Evolutionary conservation across 2,329 filamentous ascomycete species (phyloP), one percentile per base, ranked within the genome.

Genomic region (Moelleriella libera): DNA sequence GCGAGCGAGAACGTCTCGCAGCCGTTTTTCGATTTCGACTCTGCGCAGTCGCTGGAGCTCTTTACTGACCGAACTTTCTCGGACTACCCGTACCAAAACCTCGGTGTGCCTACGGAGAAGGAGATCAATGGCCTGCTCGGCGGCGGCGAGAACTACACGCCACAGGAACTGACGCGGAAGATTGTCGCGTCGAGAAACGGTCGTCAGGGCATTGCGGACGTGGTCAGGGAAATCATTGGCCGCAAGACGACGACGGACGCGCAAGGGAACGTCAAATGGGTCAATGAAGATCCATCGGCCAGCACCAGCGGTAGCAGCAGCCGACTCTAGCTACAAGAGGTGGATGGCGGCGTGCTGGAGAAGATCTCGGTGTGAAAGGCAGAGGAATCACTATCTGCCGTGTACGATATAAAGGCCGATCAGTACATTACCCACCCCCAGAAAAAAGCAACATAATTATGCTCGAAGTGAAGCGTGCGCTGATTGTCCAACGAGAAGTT

Each of bases 51-150:
- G 47, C 67, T 96, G 43, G 53, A 70, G 43, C 70, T 95, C 47
- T 69, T 89, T 49, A 80, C 71, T 49, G 60, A 71, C 47, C 63
- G 68, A 10, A 75, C 84, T 55, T 97, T 83, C 66, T 62, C 59
- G 5, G 68, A 82, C 49, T 96, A 96, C 64, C 90, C 89, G 1
- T 78, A 86, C 62, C 64, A 66, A 10, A 42, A 45, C n/a, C 79
- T 88, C 31, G 83, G 82, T 5, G 69, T 96, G 50, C 92, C 90
- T 5, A 74, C 71, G 2, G 89, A 97, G 66, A 55, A 57, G 40
- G 75, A 85, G 46, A 68, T 85, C 11, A 60, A 68, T 58, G 48
- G 56, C 8, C 47, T 74, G 41, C 67, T 82, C 14, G 55, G 53
- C 28, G 54, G 60, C 30, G 68, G 63, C 48, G 21, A 21, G 21